These are phyloP conservation scores for Otatea glauca DNA, from an alignment of 176 grass and related monocot genomes.

Conservation along the genomic window DNA sequence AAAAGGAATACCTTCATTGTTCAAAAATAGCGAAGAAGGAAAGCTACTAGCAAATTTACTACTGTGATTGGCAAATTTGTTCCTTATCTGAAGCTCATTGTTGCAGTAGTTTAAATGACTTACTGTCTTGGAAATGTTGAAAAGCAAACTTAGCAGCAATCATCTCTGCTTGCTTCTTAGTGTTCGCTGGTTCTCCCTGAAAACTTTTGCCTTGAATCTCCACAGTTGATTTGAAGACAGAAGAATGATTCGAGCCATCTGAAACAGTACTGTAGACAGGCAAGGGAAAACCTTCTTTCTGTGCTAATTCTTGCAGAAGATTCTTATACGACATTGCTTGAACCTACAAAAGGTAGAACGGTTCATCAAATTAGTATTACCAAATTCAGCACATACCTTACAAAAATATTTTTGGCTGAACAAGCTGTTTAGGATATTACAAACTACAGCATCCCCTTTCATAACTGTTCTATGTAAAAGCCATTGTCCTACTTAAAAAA, in stretches of 20 bases:
- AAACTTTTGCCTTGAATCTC: conserved; percentile 59
- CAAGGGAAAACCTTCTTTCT: conserved; percentile 62
- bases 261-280: conserved; percentile 58
- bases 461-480: not conserved
- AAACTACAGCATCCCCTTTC: conserved; percentile 21
- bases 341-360: conserved; percentile 56
- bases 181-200: conserved; percentile 57
- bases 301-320: conserved; percentile 61
- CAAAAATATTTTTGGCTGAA: not conserved
- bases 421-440: conserved; percentile 10
- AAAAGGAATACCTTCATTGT: conserved; percentile 5
- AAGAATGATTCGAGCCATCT: conserved; percentile 29
- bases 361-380: conserved; percentile 41
- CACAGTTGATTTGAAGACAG: conserved; percentile 56
- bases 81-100: not conserved
- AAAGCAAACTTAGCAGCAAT: conserved; percentile 70
- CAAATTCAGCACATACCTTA: conserved; percentile 38
- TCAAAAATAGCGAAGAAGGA: conserved; percentile 6
- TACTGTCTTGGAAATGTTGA: conserved; percentile 57
- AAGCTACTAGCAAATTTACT: conserved; percentile 13
- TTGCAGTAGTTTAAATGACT: conserved; percentile 53
- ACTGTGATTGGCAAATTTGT: not conserved
- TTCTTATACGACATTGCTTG: conserved; percentile 53
- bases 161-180: conserved; percentile 76
- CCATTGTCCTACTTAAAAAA: not conserved